A percentile compares a stretch with the other conserved stretches of the same genome.
These are phyloP conservation scores for Phyllachora maydis DNA, from an alignment of 2,329 filamentous ascomycete species.

Conservation along the genomic window DNA sequence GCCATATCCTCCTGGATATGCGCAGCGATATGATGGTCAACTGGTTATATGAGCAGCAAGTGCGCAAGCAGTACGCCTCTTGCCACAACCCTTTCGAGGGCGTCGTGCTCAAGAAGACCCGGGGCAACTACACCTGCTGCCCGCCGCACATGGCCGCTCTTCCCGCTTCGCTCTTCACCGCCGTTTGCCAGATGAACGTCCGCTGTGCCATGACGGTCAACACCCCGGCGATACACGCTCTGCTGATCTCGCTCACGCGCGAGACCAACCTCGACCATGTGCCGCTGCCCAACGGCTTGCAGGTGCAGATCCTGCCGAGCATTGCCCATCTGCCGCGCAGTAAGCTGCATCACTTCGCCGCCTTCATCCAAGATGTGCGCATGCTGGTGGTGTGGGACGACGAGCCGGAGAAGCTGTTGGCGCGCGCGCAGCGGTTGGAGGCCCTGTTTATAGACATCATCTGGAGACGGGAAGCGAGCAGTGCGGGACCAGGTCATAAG, in stretches of 20 bases:
- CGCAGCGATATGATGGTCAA: conserved; percentile 42
- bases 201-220: conserved; percentile 47
- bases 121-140: conserved; percentile 16
- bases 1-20: conserved; percentile 25
- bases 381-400: conserved; percentile 45
- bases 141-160: conserved; percentile 15
- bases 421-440: conserved; percentile 29
- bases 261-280: conserved; percentile 30
- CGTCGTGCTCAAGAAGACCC: conserved; percentile 17
- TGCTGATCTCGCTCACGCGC: conserved; percentile 22
- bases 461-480: conserved; percentile 19
- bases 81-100: conserved; percentile 16
- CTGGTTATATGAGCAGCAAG: conserved; percentile 40
- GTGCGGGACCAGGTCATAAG: conserved; percentile 14
- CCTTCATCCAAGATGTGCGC: conserved; percentile 36
- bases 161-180: conserved; percentile 13
- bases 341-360: conserved; percentile 45
- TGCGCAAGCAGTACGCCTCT: conserved; percentile 22
- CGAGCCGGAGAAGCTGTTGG: conserved; percentile 31
- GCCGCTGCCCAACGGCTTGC: conserved; percentile 33
- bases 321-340: conserved; percentile 34
- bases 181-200: conserved; percentile 17
- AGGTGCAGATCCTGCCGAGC: conserved; percentile 38
- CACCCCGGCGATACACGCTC: conserved; percentile 39
- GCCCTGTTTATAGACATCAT: conserved; percentile 33